phyloP scores from a whole-genome alignment of 78 protist genomes.

The Bigelowiella natans region DNA sequence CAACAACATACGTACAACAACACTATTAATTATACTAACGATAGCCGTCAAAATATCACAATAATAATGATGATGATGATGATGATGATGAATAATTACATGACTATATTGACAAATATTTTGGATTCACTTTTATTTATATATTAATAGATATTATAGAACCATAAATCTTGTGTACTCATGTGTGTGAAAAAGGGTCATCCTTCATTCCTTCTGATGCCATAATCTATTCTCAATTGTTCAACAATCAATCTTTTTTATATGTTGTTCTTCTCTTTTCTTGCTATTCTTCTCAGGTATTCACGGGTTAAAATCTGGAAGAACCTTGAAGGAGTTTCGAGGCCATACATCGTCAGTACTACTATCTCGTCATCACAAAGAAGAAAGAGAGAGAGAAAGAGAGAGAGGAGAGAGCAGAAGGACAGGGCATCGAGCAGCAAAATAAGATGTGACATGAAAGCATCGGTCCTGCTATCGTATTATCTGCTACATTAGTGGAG shows the following conservation, averaged over 20 bases:
- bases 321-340: background rate
- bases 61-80: too few species aligned
- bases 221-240: background rate
- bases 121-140: background rate
- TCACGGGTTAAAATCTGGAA: background rate
- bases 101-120: background rate
- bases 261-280: too few species aligned
- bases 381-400: too few species aligned
- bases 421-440: too few species aligned
- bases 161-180: background rate
- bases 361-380: too few species aligned
- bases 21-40: background rate
- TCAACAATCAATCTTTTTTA: too few species aligned
- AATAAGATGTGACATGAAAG: too few species aligned
- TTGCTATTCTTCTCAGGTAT: too few species aligned
- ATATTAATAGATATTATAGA: background rate
- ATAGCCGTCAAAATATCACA: too few species aligned
- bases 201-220: background rate
- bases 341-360: conserved; percentile 2
- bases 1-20: background rate
- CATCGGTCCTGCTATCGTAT: too few species aligned
- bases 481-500: too few species aligned
- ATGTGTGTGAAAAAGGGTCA: background rate
- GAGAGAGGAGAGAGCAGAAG: too few species aligned
- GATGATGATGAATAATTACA: background rate